A percentile compares a stretch with the other conserved stretches of the same genome.
Evolutionary conservation across 495 filamentous ascomycete species (phyloP).

Genomic region (Hypoxylon trugodes): DNA sequence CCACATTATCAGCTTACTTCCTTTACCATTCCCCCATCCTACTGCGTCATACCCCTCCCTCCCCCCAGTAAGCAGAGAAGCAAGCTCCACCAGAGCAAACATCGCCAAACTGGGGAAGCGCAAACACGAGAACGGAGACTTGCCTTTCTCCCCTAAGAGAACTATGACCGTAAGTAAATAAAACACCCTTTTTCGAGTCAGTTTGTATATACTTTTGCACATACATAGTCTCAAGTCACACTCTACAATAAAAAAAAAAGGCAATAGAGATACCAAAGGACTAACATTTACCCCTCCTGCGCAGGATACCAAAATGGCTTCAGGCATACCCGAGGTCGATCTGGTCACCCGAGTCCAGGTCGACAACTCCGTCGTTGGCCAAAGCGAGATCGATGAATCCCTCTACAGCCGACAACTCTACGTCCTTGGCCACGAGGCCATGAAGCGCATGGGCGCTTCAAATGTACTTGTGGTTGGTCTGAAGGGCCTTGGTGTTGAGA

Average conservation of each 20-base stretch:
- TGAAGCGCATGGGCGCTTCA: slow-evolving; percentile 98
- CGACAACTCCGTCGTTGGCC: slow-evolving; percentile 66
- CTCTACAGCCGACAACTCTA: slow-evolving; percentile 98
- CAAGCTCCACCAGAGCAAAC: slow-evolving; percentile 37
- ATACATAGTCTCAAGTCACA: too few species aligned
- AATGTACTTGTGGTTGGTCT: slow-evolving; percentile 93
- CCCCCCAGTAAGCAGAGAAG: slow-evolving; percentile 15
- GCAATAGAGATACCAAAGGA: background rate
- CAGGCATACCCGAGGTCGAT: slow-evolving; percentile 58
- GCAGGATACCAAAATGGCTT: slow-evolving; percentile 52
- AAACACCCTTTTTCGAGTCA: background rate
- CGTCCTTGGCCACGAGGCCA: slow-evolving; percentile 97
- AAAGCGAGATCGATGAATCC: slow-evolving; percentile 88
- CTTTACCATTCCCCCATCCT: background rate
- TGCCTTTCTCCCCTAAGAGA: slow-evolving; percentile 77
- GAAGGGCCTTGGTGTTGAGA: slow-evolving; percentile 95
- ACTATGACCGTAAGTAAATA: slow-evolving; percentile 77
- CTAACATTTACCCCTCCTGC: slow-evolving; percentile 22
- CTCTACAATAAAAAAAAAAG: too few species aligned
- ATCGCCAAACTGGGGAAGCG: slow-evolving; percentile 75
- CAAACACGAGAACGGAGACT: slow-evolving; percentile 80
- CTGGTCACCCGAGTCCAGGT: slow-evolving; percentile 85
- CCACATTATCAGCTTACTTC: background rate
- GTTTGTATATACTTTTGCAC: background rate
- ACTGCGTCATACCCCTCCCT: background rate